Base-by-base conservation (phyloP, 768 basidiomycete species). In the Lepiota venenata region DNA sequence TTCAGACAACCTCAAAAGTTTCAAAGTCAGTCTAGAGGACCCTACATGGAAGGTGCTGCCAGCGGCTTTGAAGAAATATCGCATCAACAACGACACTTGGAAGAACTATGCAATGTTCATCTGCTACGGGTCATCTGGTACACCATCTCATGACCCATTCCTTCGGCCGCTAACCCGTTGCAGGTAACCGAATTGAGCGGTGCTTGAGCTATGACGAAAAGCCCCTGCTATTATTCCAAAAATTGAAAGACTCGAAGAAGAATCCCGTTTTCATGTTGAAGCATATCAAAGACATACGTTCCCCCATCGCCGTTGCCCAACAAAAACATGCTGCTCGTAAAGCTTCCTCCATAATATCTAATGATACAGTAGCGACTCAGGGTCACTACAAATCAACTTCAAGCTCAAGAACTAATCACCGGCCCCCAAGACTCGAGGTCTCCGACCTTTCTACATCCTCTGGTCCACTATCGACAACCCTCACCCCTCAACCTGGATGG, bases 51-150 rank as follows among this genome's bases (percentile, higher is more conserved):
- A 98, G 66, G 97, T 99, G 18, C 75, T 99, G 14, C 97, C 97
- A 1, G 97, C 97, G 0, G 97, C 97, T 14, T 75, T 99, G 58
- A 98, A 98, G 74, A 98, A 98, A 70, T 99, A 99, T 69, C 94
- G 92, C 65, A 98, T 98, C 71, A 93, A 96, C 69, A 92, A 92
- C 61, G 97, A 98, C 59, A 95, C 91, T 68, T 99, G 97, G 97
- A 88, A 93, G 75, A 91, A 93, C 63, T 99, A 98, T 73, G 97
- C 97, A 25, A 91, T 99, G 88, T 99, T 99, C 72, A 98, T 99
- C 57, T 98, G 96, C 63, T 98, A 96, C 69, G 96, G 95, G 10
- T 87, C 88, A 50, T 77, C 93, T 49, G 93, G 95, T 93, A 65
- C 61, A 81, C 64, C 29, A 27, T 25, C 10, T 39, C 16, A 22